Percentiles rank a stretch among this genome's conserved stretches.
Evolutionary conservation across 441 rosid genomes (phyloP).

Genomic region (Croton laevigatus): DNA sequence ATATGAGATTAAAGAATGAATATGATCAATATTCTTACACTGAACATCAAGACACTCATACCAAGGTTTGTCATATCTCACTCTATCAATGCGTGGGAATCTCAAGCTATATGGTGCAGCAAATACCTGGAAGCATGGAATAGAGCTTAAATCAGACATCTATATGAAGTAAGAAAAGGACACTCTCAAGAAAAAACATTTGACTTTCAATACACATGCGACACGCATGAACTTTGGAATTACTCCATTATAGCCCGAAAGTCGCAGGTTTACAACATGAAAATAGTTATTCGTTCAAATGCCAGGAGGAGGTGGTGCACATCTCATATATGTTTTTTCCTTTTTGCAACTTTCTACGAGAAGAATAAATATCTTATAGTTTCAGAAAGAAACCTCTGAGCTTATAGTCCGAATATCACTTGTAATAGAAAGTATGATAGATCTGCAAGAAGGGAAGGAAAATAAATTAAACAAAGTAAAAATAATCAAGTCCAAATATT

Average conservation of each 20-base stretch:
- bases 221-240: neutral
- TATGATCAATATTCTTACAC: conserved; percentile 45
- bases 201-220: neutral
- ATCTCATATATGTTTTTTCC: neutral
- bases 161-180: neutral
- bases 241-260: neutral
- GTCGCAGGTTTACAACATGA: neutral
- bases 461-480: conserved; percentile 7
- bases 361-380: conserved; percentile 16
- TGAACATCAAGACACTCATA: conserved; percentile 95
- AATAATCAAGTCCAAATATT: neutral
- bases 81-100: conserved; percentile 95
- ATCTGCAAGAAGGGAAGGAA: conserved; percentile 47
- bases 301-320: neutral
- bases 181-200: neutral
- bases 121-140: conserved; percentile 57
- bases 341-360: neutral
- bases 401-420: conserved; percentile 95
- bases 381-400: conserved; percentile 68
- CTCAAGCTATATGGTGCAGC: conserved; percentile 96
- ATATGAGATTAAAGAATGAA: neutral
- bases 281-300: neutral
- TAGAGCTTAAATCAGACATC: neutral
- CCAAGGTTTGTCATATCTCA: conserved; percentile 98
- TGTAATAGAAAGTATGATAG: conserved; percentile 81